Conservation (phyloP, 352 stramenopile species). For the Albugo laibachii region DNA sequence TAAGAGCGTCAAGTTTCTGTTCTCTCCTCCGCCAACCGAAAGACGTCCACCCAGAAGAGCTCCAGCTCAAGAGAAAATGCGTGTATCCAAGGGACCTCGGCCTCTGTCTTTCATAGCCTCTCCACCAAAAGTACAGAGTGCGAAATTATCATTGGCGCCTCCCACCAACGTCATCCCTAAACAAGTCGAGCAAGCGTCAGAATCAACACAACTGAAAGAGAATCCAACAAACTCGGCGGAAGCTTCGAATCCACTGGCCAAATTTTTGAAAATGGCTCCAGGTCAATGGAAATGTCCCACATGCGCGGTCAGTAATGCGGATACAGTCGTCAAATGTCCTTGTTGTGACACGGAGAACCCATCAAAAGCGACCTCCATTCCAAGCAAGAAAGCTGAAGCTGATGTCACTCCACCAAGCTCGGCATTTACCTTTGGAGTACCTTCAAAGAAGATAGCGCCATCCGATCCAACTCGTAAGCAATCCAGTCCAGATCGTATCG, state of each 20-base stretch:
- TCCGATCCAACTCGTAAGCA: conserved; percentile 9
- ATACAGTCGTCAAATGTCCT: conserved; percentile 37
- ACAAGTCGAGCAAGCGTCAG: conserved; percentile 10
- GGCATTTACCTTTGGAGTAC: conserved; percentile 30
- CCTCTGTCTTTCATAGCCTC: conserved; percentile 46
- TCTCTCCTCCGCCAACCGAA: conserved; percentile 31
- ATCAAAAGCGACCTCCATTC: background rate
- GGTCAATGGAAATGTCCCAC: conserved; percentile 69
- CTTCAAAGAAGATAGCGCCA: conserved; percentile 6
- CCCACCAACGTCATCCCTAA: conserved; percentile 8
- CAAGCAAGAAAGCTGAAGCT: conserved; percentile 4
- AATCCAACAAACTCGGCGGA: background rate
- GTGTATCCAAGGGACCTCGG: conserved; percentile 5
- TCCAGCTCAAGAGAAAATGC: conserved; percentile 7
- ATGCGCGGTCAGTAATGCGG: conserved; percentile 48
- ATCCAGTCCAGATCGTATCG: conserved; percentile 10
- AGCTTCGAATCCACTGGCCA: conserved; percentile 22
- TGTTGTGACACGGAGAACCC: conserved; percentile 56
- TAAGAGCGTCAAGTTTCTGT: conserved; percentile 32
- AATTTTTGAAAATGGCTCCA: conserved; percentile 39
- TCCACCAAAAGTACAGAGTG: conserved; percentile 28
- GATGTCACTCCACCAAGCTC: conserved; percentile 8
- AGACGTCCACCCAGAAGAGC: conserved; percentile 37
- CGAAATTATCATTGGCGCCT: conserved; percentile 1
- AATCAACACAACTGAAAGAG: background rate